Evolutionary conservation across 129 eudicot genomes (phyloP).

Genomic region (Centella asiatica): DNA sequence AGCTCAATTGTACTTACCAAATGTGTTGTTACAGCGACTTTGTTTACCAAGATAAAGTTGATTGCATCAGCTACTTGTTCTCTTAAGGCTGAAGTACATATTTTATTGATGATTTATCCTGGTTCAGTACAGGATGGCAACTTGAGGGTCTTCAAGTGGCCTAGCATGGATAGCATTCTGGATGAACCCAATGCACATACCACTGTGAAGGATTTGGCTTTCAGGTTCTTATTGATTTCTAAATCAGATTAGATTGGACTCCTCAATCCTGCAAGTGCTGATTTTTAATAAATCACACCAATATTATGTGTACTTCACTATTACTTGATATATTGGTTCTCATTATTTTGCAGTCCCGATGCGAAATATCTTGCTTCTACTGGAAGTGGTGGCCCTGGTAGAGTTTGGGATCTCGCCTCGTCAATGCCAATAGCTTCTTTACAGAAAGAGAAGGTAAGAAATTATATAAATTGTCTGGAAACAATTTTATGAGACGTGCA

Average conservation of each 20-base stretch:
- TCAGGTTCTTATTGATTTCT: slow-evolving; percentile 42
- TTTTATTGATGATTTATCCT: slow-evolving; percentile 26
- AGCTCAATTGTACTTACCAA: too few relatives aligned
- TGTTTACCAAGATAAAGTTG: not conserved
- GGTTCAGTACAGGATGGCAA: slow-evolving; percentile 98
- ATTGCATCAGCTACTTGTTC: not conserved
- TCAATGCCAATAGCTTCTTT: slow-evolving; percentile 59
- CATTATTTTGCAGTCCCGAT: slow-evolving; percentile 58
- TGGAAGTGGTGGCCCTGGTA: slow-evolving; percentile 81
- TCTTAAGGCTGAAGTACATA: slow-evolving; percentile 3
- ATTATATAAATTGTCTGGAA: not conserved
- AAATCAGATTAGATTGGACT: not conserved
- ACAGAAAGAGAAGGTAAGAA: slow-evolving; percentile 57
- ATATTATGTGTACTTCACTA: not conserved
- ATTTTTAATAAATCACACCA: not conserved
- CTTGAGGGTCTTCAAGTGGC: slow-evolving; percentile 96
- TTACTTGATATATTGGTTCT: slow-evolving; percentile 3
- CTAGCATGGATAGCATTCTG: slow-evolving; percentile 62
- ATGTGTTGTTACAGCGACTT: not conserved
- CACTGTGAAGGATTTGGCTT: slow-evolving; percentile 78
- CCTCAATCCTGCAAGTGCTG: not conserved
- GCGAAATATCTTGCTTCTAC: slow-evolving; percentile 80
- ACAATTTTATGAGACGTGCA: not conserved
- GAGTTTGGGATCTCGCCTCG: slow-evolving; percentile 77
- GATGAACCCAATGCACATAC: slow-evolving; percentile 60